These are phyloP conservation scores for Trichosporon inkin DNA, from an alignment of 1,284 basidiomycete species.

Conservation along the genomic window DNA sequence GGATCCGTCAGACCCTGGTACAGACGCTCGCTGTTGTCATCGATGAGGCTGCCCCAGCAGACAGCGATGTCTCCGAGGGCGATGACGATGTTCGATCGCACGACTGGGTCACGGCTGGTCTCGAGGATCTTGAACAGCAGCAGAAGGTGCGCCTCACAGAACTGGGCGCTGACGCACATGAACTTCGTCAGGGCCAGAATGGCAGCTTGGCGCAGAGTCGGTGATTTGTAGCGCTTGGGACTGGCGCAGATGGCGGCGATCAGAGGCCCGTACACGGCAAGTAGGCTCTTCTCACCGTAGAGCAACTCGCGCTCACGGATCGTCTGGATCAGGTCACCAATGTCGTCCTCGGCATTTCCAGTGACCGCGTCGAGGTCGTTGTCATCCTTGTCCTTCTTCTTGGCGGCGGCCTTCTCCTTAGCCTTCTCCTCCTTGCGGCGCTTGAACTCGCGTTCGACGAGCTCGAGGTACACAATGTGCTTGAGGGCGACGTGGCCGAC, in stretches of 20 bases:
- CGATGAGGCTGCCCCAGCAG: conserved; percentile 91
- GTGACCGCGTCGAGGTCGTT: conserved; percentile 96
- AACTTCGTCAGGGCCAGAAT: conserved; percentile 90
- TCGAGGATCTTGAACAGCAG: conserved; percentile 91
- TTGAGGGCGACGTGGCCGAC: conserved; percentile 97
- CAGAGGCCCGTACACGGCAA: conserved; percentile 83
- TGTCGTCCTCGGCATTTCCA: conserved; percentile 96
- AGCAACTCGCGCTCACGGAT: conserved; percentile 85
- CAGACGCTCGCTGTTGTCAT: conserved; percentile 92
- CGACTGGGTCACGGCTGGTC: conserved; percentile 79
- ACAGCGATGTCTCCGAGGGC: conserved; percentile 95
- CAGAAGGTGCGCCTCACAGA: conserved; percentile 84
- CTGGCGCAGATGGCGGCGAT: conserved; percentile 79
- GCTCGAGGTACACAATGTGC: conserved; percentile 92
- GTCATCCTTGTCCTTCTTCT: conserved; percentile 58
- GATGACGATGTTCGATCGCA: conserved; percentile 93
- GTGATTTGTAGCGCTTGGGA: conserved; percentile 83
- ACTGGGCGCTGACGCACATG: conserved; percentile 89
- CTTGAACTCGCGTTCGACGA: conserved; percentile 97
- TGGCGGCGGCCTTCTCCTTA: conserved; percentile 54
- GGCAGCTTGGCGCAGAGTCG: conserved; percentile 77
- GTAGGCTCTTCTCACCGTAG: conserved; percentile 75
- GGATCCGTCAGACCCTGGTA: conserved; percentile 88
- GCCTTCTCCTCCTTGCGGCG: conserved; percentile 85
- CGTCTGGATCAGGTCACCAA: conserved; percentile 80